Base-by-base conservation (phyloP, 164 flowering plant species). In the Sextonia rubra region DNA sequence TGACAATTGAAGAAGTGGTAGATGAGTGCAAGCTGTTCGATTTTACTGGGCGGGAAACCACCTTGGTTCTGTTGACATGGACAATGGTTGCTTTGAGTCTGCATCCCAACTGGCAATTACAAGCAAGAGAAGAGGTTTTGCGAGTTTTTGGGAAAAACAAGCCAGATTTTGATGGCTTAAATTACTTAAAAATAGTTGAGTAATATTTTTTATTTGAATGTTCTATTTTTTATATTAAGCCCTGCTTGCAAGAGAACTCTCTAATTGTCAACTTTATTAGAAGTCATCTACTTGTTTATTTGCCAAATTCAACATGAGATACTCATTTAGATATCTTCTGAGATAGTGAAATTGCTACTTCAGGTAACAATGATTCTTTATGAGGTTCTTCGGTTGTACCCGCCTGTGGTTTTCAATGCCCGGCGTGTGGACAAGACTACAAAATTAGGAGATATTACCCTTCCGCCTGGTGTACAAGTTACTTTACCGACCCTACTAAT, bases 41-140 rank as follows among this genome's bases (percentile, higher is more conserved):
- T 79, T 70, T 84, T 37, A 86, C 86, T 4, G 85, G 86, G 18
- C 82, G 82, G 71, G 89, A 86, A 60, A 86, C 87, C 44, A 84
- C 88, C 12, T 69, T 87, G 12, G 71, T 58, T 27, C 73, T 56
- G 83, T 47, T 86, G 17, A 77, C 84, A 27, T 87, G 90, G 92
- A 76, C 88, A 0, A 68, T 83, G 60, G 47, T 85, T 9, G 27
- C 81, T 25, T 68, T 89, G 48, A 61, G 80, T 12, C 76, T 84
- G 79, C 83, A 88, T 47, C 84, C 71, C 0, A 71, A 70, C 49
- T 87, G 88, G 90, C 88, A 84, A 75, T 76, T 77, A 12, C 79
- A 76, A 70, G 87, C 89, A 9, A 85, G 90, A 48, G 78, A 82
- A 30, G 90, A 89, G 64, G 85, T 86, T 58, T 49, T 82, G 1